A percentile compares a stretch with the other conserved stretches of the same genome.
These are phyloP conservation scores for Triglochin maritima DNA, from an alignment of 106 monocot genomes.

Conservation along the genomic window DNA sequence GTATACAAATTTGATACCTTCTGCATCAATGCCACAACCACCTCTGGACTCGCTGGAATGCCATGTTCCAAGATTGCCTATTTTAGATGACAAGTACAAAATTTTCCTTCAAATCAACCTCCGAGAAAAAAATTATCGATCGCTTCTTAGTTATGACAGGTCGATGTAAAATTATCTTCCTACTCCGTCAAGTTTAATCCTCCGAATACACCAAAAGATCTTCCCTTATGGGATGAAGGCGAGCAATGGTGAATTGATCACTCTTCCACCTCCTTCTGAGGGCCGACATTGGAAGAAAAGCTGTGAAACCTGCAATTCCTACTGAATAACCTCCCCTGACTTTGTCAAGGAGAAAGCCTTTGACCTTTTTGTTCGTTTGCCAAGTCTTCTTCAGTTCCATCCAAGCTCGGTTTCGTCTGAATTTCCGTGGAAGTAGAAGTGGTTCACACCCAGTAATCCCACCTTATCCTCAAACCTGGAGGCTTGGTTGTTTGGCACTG, in stretches of 20 bases:
- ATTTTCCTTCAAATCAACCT: background rate
- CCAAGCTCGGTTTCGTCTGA: background rate
- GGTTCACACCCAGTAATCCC: background rate
- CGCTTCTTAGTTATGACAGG: too few species aligned
- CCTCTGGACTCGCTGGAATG: conserved; percentile 62
- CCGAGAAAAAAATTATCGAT: too few species aligned
- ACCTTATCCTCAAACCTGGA: conserved; percentile 1
- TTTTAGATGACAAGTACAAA: background rate
- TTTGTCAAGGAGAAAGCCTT: background rate
- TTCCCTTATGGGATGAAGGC: background rate
- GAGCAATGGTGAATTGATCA: background rate
- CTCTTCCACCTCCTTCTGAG: background rate
- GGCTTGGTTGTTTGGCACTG: conserved; percentile 1
- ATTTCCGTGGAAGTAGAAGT: background rate
- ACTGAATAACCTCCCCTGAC: background rate
- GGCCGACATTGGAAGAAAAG: background rate
- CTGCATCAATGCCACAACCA: conserved; percentile 67
- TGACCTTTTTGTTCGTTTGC: background rate
- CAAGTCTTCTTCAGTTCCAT: background rate
- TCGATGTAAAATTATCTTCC: too few species aligned
- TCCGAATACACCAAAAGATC: background rate
- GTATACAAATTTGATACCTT: conserved; percentile 31
- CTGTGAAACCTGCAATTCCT: background rate
- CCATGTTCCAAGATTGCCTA: conserved; percentile 83
- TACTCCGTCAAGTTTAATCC: background rate